Conservation (phyloP, 139 green algal species). For the Edaphochlamys debaryana region DNA sequence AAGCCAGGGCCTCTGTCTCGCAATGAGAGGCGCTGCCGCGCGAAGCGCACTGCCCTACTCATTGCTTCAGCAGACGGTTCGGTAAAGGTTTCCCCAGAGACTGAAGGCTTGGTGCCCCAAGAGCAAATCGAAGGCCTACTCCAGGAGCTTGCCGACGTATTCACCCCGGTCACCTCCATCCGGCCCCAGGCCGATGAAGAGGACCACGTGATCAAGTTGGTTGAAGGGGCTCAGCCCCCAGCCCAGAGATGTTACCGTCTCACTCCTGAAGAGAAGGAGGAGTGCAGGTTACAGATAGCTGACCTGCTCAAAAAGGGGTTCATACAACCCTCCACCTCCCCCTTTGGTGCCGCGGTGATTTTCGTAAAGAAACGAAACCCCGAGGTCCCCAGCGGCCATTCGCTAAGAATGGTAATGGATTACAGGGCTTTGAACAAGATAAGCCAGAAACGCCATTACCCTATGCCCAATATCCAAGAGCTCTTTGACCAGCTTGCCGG, state of each 20-base stretch:
- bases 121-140: not conserved
- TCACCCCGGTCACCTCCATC: not conserved
- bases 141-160: not conserved
- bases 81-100: not conserved
- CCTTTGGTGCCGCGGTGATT: not conserved
- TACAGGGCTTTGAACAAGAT: constrained; percentile 35
- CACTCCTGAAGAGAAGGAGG: not conserved
- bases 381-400: not conserved
- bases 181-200: not conserved
- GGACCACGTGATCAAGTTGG: not conserved
- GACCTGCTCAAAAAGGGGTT: constrained; percentile 13
- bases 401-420: constrained; percentile 22
- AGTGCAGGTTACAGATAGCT: not conserved
- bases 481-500: constrained; percentile 45
- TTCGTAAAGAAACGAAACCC: constrained; percentile 29
- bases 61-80: too few species aligned
- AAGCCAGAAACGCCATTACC: constrained; percentile 33
- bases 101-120: not conserved
- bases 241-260: not conserved
- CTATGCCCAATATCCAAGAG: constrained; percentile 23
- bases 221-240: not conserved
- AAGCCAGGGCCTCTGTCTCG: too few species aligned
- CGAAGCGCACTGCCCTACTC: too few species aligned
- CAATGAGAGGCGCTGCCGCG: too few species aligned
- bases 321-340: not conserved